Conservation (phyloP, 2,329 filamentous ascomycete species). For the Chaetomiaceae sp. region DNA sequence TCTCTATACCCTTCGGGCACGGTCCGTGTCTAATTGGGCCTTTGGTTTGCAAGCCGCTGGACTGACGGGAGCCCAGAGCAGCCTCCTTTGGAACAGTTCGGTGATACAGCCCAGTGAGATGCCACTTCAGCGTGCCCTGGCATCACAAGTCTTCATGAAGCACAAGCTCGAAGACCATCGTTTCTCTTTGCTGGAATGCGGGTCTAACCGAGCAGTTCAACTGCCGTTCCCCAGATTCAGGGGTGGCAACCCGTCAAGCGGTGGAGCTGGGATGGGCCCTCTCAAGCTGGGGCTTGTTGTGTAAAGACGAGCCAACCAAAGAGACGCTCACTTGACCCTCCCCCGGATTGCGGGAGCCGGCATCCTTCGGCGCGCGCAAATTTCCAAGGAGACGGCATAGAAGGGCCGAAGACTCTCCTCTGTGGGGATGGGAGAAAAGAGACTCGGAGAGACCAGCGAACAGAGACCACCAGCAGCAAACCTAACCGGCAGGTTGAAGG, state of each 20-base stretch:
- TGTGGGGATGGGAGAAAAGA: conserved; percentile 7
- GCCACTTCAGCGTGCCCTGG: too few relatives aligned
- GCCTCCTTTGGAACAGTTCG: background rate
- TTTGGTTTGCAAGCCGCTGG: background rate
- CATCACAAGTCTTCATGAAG: too few relatives aligned
- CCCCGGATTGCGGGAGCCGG: background rate
- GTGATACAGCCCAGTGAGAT: too few relatives aligned
- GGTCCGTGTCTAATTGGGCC: background rate
- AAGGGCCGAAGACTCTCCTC: conserved; percentile 6
- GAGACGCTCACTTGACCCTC: background rate
- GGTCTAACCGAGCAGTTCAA: background rate
- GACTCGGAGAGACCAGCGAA: conserved; percentile 19
- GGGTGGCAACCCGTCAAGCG: background rate
- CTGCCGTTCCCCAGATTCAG: background rate
- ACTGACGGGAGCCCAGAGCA: background rate
- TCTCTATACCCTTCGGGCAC: background rate
- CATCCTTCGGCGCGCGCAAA: background rate
- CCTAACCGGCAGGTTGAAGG: background rate
- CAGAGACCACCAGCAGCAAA: background rate
- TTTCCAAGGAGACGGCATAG: background rate
- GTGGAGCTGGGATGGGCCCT: background rate
- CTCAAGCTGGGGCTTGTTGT: background rate
- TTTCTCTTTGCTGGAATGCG: background rate
- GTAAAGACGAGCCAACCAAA: background rate
- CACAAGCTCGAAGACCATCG: background rate